Percentiles rank a stretch among this genome's conserved stretches.
Conservation (phyloP, 768 basidiomycete species). For the Calocera cornea region DNA sequence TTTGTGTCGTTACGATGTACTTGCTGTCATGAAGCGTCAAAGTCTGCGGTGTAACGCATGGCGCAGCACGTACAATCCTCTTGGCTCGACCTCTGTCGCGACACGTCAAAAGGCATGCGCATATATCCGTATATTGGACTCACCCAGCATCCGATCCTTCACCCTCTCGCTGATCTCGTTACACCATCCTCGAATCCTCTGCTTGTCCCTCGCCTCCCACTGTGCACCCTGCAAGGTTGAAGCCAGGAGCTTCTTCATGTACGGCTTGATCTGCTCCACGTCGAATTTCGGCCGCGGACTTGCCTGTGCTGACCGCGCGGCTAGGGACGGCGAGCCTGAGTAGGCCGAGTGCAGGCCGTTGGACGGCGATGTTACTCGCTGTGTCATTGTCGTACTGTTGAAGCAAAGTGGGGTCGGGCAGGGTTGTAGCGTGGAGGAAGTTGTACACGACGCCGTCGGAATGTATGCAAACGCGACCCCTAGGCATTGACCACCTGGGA, state of each 20-base stretch:
- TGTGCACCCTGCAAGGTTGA: constrained; percentile 48
- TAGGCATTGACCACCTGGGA: neutral
- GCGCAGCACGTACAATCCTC: constrained; percentile 47
- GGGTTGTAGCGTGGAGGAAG: neutral
- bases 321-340: neutral
- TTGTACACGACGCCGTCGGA: neutral
- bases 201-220: constrained; percentile 60
- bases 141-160: constrained; percentile 65
- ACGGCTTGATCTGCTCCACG: constrained; percentile 53
- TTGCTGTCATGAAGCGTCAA: constrained; percentile 38
- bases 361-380: neutral
- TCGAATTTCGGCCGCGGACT: constrained; percentile 46
- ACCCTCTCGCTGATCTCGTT: constrained; percentile 74
- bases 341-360: neutral
- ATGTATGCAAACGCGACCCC: constrained; percentile 1
- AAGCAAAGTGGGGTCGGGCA: too few species aligned
- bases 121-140: constrained; percentile 12
- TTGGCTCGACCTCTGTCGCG: constrained; percentile 51
- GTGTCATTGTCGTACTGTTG: neutral
- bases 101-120: neutral
- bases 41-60: constrained; percentile 6
- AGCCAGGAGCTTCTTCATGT: constrained; percentile 69
- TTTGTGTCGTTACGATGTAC: constrained; percentile 74
- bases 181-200: constrained; percentile 60
- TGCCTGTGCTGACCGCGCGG: constrained; percentile 41